Conservation (phyloP, 257 asterid genomes). For the Mentha longifolia region DNA sequence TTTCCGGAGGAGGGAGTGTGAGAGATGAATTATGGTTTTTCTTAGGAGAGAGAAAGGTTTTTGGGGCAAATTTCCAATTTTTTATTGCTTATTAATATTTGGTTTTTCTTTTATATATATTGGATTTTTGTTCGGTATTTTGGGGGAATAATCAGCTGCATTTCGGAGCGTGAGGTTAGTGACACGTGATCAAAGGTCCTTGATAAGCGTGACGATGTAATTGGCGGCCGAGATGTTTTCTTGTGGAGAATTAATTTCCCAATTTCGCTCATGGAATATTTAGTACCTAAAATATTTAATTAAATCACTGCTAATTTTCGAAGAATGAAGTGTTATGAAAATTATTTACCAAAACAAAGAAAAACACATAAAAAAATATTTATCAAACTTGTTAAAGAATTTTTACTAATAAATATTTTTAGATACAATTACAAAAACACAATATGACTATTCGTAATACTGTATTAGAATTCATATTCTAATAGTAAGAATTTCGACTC, state of each 20-base stretch:
- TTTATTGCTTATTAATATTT: not conserved
- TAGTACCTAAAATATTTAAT: not conserved
- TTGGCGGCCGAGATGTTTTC: slow-evolving; percentile 28
- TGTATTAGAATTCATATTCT: too few species aligned
- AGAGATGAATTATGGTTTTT: slow-evolving; percentile 27
- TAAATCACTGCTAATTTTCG: too few species aligned
- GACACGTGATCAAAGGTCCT: slow-evolving; percentile 31
- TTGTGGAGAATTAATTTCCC: not conserved
- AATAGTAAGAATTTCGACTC: too few species aligned
- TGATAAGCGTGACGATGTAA: slow-evolving; percentile 41
- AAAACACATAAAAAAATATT: too few species aligned
- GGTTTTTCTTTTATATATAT: too few species aligned
- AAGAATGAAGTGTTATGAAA: too few species aligned
- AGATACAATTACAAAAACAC: too few species aligned
- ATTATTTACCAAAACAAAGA: too few species aligned
- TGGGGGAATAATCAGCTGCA: slow-evolving; percentile 29
- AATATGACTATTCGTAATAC: too few species aligned
- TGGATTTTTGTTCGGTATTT: not conserved
- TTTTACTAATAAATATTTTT: too few species aligned
- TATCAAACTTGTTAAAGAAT: too few species aligned
- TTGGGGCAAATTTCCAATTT: not conserved
- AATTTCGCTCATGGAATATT: not conserved
- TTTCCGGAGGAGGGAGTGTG: slow-evolving; percentile 25
- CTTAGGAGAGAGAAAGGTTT: slow-evolving; percentile 19
- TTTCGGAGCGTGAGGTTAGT: not conserved